A percentile compares a stretch with the other conserved stretches of the same genome.
These are phyloP conservation scores for Avena eriantha DNA, from an alignment of 176 grass and related monocot species.

Conservation along the genomic window DNA sequence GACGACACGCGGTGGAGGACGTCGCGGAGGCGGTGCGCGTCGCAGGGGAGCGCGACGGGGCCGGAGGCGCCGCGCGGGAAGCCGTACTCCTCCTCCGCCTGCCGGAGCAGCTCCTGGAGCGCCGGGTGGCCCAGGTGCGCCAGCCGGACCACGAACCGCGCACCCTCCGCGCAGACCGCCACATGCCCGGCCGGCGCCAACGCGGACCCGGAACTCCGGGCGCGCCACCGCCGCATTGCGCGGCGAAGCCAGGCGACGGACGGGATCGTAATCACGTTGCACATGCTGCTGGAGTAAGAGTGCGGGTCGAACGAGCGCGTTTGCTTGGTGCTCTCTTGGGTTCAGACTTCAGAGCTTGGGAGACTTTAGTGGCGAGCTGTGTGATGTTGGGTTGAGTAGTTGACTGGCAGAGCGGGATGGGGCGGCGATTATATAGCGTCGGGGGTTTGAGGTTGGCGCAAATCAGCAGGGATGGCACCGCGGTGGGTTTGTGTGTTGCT, in stretches of 20 bases:
- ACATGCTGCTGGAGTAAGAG: slow-evolving; percentile 28
- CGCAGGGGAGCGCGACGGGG: slow-evolving; percentile 51
- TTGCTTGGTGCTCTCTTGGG: not conserved
- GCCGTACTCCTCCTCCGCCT: slow-evolving; percentile 56
- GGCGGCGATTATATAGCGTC: not conserved
- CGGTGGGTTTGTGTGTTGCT: not conserved
- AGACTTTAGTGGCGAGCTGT: not conserved
- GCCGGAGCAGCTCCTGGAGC: slow-evolving; percentile 45
- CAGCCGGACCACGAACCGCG: slow-evolving; percentile 53
- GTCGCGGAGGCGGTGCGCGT: slow-evolving; percentile 44
- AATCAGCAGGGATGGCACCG: not conserved
- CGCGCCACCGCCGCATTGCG: slow-evolving; percentile 40
- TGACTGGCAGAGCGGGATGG: not conserved
- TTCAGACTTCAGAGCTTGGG: not conserved
- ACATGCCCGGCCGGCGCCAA: not conserved
- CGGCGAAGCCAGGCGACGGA: slow-evolving; percentile 46
- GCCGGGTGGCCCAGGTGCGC: slow-evolving; percentile 49
- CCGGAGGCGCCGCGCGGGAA: slow-evolving; percentile 36
- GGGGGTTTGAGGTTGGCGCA: too few relatives aligned
- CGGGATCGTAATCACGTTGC: slow-evolving; percentile 44
- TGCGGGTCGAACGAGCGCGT: not conserved
- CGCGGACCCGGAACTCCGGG: not conserved
- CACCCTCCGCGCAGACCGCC: not conserved
- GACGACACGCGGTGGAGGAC: slow-evolving; percentile 38
- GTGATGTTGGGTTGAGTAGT: too few relatives aligned